phyloP scores from a whole-genome alignment of 2,329 filamentous ascomycete species.

The Pseudonectria foliicola region DNA sequence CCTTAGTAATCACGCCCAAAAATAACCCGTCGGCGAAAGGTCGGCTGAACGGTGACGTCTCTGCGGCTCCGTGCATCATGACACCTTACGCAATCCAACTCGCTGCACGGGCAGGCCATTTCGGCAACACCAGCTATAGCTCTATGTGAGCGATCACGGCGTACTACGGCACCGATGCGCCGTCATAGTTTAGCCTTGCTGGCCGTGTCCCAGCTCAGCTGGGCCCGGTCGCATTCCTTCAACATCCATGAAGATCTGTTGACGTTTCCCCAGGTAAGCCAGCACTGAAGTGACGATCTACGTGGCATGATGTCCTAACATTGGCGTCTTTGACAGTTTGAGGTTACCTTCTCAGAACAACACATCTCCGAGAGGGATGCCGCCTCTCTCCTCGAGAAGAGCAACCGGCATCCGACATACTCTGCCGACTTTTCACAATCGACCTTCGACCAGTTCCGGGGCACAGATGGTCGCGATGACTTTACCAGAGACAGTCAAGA shows the following conservation, averaged over 20 bases:
- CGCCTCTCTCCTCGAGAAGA: constrained; percentile 47
- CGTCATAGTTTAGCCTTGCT: constrained; percentile 39
- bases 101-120: constrained; percentile 1
- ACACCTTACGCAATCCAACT: constrained; percentile 16
- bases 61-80: constrained; percentile 13
- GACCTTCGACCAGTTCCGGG: constrained; percentile 28
- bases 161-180: constrained; percentile 39
- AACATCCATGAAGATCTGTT: constrained; percentile 84
- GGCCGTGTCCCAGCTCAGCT: constrained; percentile 36
- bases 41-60: constrained; percentile 6
- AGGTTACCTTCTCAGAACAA: constrained; percentile 67
- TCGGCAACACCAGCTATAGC: constrained; percentile 3
- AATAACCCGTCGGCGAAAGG: constrained; percentile 15
- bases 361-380: constrained; percentile 68
- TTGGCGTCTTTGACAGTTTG: constrained; percentile 51
- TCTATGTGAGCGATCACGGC: constrained; percentile 22
- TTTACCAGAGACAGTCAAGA: constrained; percentile 10
- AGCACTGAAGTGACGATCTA: constrained; percentile 2
- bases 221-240: constrained; percentile 53
- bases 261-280: constrained; percentile 72
- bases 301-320: background rate
- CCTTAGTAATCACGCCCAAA: background rate
- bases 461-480: constrained; percentile 24
- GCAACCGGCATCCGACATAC: constrained; percentile 29
- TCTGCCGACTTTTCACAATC: constrained; percentile 34